Percentiles rank a stretch among this genome's conserved stretches.
Conservation (phyloP, 106 monocot genomes). For the Platanthera zijinensis region DNA sequence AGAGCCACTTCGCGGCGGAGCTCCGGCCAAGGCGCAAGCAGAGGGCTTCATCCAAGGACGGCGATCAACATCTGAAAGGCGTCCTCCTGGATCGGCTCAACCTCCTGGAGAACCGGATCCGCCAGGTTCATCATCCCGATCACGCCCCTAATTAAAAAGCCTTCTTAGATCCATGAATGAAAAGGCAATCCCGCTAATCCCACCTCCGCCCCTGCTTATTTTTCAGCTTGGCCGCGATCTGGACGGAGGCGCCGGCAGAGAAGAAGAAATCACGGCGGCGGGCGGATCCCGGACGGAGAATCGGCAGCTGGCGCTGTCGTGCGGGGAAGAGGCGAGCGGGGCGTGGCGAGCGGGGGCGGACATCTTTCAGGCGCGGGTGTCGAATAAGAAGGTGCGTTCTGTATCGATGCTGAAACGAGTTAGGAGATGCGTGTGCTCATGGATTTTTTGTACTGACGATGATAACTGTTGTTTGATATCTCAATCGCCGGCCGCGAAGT, state of each 20-base stretch:
- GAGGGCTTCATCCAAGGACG: constrained; percentile 21
- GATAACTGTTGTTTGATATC: neutral
- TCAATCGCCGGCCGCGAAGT: neutral
- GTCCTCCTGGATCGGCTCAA: constrained; percentile 51
- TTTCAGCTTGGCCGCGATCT: constrained; percentile 20
- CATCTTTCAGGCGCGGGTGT: neutral
- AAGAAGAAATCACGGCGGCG: too few species aligned
- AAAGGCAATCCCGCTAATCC: too few species aligned
- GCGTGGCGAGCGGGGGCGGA: constrained; percentile 7
- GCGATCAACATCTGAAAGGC: constrained; percentile 34
- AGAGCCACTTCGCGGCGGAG: constrained; percentile 28
- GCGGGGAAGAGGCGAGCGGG: neutral
- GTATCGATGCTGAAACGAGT: neutral
- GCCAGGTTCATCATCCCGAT: constrained; percentile 21
- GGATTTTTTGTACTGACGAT: neutral
- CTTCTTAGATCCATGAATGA: too few species aligned
- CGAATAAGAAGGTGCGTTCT: constrained; percentile 11
- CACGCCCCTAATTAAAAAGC: too few species aligned
- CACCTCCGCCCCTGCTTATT: neutral
- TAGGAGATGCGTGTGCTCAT: neutral
- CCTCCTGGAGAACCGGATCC: constrained; percentile 52
- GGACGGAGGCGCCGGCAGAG: constrained; percentile 2
- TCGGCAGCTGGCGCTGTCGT: neutral
- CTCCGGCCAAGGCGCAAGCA: constrained; percentile 16
- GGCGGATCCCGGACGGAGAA: neutral